Base-by-base conservation (phyloP, 768 basidiomycete species). In the Amanita muscaria region DNA sequence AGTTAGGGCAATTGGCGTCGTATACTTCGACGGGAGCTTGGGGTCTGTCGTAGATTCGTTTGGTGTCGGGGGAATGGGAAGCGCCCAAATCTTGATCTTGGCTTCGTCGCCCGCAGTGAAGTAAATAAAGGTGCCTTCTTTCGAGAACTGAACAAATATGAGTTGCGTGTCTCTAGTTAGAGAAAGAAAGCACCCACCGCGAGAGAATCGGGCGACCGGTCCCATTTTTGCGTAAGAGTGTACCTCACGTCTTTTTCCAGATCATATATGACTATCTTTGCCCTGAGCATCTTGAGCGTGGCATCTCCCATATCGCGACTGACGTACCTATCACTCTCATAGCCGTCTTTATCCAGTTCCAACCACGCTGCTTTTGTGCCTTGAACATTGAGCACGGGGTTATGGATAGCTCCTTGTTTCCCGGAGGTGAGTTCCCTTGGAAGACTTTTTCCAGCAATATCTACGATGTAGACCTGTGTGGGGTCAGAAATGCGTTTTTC, bases 341-440 rank as follows among this genome's bases (percentile, higher is more conserved):
- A 84, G 2, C 93, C 92, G 53, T 97, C 90, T 56, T 84, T 60
- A 41, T 82, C 79, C 49, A 92, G 74, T 60, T 97, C 87, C 30
- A 88, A 64, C 93, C 93, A 98, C 1, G 86, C 90, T 2, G 77
- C 79, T 60, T 83, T 83, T 39, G 72, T 72, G 0, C 83, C 87
- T 36, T 76, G 64, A 3, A 64, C 63, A 47, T 69, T 86, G 59
- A 94, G 78, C 5, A 77, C 73, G 0, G 89, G 83, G n/a, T 65
- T 71, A 52, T 76, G 79, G 6, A 79, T 83, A 14, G 91, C 92
- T 24, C 88, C 93, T 61, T 92, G 89, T 35, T 73, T 72, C 9
- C 90, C 88, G 9, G 83, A 79, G 0, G 92, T 94, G 37, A 97
- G 66, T 51, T 87, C 83, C 27, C 63, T 66, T 12, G 82, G 76